Evolutionary conservation across 2,329 filamentous ascomycete species (phyloP), one percentile per base, ranked within the genome.

Genomic region (Aspergillus candidus): DNA sequence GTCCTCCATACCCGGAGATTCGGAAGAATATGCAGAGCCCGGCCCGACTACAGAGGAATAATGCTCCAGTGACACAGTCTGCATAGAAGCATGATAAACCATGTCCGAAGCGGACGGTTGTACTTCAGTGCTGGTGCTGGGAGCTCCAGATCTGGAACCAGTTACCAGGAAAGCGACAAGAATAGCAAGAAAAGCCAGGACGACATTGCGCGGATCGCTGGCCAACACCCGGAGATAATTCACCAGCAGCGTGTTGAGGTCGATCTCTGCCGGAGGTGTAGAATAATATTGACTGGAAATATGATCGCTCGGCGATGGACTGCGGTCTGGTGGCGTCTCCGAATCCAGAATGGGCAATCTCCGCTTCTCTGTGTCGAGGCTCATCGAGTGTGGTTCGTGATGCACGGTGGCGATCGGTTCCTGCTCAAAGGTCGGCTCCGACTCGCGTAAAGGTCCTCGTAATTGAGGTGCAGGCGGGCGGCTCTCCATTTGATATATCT

Each of bases 221-320:
- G 74, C 66, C 14, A 79, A 61, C 1, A 78, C 61, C 17, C 71
- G 63, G 13, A 79, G 45, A 52, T 79, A 80, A 54, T 79, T 79
- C 46, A 69, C 65, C 35, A 80, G 48, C 11, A 80, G 62, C 0
- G 72, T 72, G 12, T 68, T 64, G 1, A 82, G 62, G 3, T 76
- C 76, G 14, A 80, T 68, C 12, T 80, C 68, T 6, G 50, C 40
- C 7, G 41, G 36, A 13, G 43, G 47, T n/a, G 27, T 40, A 17
- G 40, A 15, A 42, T 43, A 44, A 1, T 30, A 11, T 14, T 41
- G 34, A 7, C 6, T 8, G 1, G 22, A 10, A 2, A 27, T 27
- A 27, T 27, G 2, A 27, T 27, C 22, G 22, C 22, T 27, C 22
- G 22, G 22, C 22, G 22, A 10, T 10, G 22, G 7, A 6, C 22